Base-by-base conservation (phyloP, 2,329 filamentous ascomycete genomes). In the Colletotrichum higginsianum region DNA sequence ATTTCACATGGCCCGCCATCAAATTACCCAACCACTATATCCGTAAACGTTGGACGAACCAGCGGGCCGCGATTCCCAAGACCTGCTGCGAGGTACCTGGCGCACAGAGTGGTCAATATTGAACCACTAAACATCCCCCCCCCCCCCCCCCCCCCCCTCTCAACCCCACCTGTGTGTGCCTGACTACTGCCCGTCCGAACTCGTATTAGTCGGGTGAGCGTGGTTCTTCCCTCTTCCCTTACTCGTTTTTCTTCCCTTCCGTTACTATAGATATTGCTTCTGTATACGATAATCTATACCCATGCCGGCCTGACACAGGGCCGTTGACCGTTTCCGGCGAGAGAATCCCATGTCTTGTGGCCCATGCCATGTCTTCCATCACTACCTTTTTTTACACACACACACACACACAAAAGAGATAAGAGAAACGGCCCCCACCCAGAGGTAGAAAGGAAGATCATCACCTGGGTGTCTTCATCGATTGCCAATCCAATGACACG, bases 181-280 rank as follows among this genome's bases (percentile, higher is more conserved):
- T 55, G 52, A 55, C 52, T 52, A 52, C 49, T 52, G 23, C 49
- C 46, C 18, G 46, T 49, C 46, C n/a, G 15, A 52, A 16, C 50
- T 52, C 49, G 23, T 52, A 52, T 52, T 52, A 16, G 52, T 38
- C 18, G 30, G 15, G 44, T 35, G 21, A 30, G 23, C 12, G 44
- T n/a, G 44, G 18, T 47, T 4, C 13, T 53, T 26, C 35, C 18
- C 12, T 18, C 6, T 53, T n/a, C 4, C 8, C 2, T 18, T 35
- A 1, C n/a, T 11, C 12, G 4, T 8, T 8, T 35, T 35, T 12
- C 26, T 35, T 26, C 21, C 21, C n/a, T 30, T 38, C 30, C 30
- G 30, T 2, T 6, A n/a, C 8, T 6, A 3, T 9, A 8, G 35
- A 15, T 38, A 40, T 56, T 40, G 18, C 18, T 15, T 21, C 30